Evolutionary conservation across 1,139 yeast species (phyloP).

Genomic region (Saccharomyces hybrid): DNA sequence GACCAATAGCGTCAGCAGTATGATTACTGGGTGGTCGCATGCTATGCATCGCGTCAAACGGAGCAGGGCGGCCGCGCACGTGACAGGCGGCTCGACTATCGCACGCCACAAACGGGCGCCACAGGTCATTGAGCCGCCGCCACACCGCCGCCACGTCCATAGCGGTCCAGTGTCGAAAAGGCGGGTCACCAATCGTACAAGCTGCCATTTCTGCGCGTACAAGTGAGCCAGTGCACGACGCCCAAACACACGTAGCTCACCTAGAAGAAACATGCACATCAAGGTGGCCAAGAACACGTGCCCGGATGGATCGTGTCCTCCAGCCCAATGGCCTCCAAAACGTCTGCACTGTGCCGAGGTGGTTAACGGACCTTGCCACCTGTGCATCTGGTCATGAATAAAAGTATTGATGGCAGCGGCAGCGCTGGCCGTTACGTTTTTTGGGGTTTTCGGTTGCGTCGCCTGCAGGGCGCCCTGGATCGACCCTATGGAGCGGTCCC

Average conservation of each 20-base stretch:
- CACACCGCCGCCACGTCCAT: slow-evolving; percentile 3
- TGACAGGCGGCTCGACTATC: not conserved
- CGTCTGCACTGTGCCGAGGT: slow-evolving; percentile 50
- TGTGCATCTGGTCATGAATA: not conserved
- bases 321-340: slow-evolving; percentile 68
- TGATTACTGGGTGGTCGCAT: slow-evolving; percentile 38
- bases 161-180: slow-evolving; percentile 13
- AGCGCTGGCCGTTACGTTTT: not conserved
- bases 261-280: slow-evolving; percentile 59
- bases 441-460: not conserved
- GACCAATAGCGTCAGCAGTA: slow-evolving; percentile 39
- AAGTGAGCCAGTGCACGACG: slow-evolving; percentile 13
- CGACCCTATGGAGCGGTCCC: not conserved
- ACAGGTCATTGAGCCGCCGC: not conserved
- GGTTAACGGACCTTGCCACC: slow-evolving; percentile 10
- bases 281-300: slow-evolving; percentile 78
- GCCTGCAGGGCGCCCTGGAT: not conserved
- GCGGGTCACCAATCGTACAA: slow-evolving; percentile 4
- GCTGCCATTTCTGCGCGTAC: slow-evolving; percentile 1
- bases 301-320: slow-evolving; percentile 96
- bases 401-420: not conserved
- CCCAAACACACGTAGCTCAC: slow-evolving; percentile 47
- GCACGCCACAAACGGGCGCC: slow-evolving; percentile 1
- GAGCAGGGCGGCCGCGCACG: slow-evolving; percentile 3
- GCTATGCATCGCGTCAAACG: slow-evolving; percentile 15